Base-by-base conservation (phyloP, 2,329 filamentous ascomycete species). In the Phymatotrichopsis omnivora region DNA sequence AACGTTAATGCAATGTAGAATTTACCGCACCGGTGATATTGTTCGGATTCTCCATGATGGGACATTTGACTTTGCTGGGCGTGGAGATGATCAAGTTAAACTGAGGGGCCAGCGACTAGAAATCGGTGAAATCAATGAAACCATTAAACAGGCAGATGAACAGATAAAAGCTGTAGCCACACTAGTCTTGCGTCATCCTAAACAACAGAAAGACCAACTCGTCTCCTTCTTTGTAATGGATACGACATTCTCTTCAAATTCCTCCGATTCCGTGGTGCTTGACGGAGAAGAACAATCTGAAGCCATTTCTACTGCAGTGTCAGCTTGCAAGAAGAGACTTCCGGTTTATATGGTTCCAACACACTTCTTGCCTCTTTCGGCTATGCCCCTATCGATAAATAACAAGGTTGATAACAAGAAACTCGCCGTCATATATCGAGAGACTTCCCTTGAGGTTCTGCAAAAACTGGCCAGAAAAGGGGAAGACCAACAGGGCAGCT, bases 281-380 rank as follows among this genome's bases (percentile, higher is more conserved):
- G 27, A 49, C 24, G 44, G 36, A 14, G 30, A 33, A 10, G 22
- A 48, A 17, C 35, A 48, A 11, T 16, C 48, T 11, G 23, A 43
- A 14, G 17, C 55, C 17, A 53, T 56, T 27, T 16, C 44, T 11
- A 14, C 30, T 19, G 30, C 53, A 22, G 30, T 71, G 53, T 66
- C 72, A 19, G 73, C 76, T n/a, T 94, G 86, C 56, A 73, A 74
- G 25, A 67, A 73, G 2, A 75, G 69, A 17, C 70, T 95, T 3
- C 83, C 87, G 0, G 74, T 72, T 0, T 95, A 95, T 61, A 95
- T 95, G 87, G 75, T 95, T 2, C 89, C 87, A 1, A 87, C 85
- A 0, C 84, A 91, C 58, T 77, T 93, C 47, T 67, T 94, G 19
- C 74, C 73, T 3, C 65, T 94, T 6, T 72, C 77, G 0, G 70